These are phyloP conservation scores for Acanthamoeba castellanii DNA, from an alignment of 208 protist genomes.

Conservation along the genomic window DNA sequence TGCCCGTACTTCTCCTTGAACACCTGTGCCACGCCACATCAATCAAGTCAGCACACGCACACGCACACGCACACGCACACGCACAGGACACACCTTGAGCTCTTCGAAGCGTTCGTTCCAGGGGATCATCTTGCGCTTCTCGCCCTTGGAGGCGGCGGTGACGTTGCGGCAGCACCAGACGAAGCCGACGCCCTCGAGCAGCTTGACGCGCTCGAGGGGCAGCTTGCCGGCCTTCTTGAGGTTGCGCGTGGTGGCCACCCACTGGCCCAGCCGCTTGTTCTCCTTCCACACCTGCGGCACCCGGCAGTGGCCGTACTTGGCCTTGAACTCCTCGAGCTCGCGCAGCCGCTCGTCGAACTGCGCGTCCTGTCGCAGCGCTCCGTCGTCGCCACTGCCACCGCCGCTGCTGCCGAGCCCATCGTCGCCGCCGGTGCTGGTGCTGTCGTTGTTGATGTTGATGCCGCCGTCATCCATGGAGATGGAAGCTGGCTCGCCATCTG, in stretches of 20 bases:
- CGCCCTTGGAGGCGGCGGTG: not conserved
- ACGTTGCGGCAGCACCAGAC: constrained; percentile 71
- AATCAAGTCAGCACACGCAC: not conserved
- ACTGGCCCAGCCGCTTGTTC: constrained; percentile 65
- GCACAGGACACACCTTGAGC: not conserved
- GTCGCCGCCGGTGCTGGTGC: not conserved
- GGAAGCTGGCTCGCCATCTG: not conserved
- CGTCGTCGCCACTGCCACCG: too few species aligned
- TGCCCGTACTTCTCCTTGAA: constrained; percentile 74
- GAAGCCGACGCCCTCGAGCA: constrained; percentile 50
- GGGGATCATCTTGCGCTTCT: constrained; percentile 66
- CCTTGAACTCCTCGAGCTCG: constrained; percentile 64
- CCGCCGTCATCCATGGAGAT: not conserved
- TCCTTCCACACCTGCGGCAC: constrained; percentile 68
- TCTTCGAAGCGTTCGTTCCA: constrained; percentile 69
- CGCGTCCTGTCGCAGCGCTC: not conserved
- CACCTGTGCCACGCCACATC: not conserved
- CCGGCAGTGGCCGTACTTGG: constrained; percentile 69
- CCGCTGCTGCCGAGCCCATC: not conserved
- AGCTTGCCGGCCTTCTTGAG: constrained; percentile 60
- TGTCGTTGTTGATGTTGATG: not conserved
- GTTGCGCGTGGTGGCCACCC: constrained; percentile 69
- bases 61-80: too few species aligned
- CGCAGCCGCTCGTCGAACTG: constrained; percentile 57
- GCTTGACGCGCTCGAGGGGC: constrained; percentile 11